These are phyloP conservation scores for Botrytis pseudocinerea DNA, from an alignment of 2,329 filamentous ascomycete genomes.

Conservation along the genomic window DNA sequence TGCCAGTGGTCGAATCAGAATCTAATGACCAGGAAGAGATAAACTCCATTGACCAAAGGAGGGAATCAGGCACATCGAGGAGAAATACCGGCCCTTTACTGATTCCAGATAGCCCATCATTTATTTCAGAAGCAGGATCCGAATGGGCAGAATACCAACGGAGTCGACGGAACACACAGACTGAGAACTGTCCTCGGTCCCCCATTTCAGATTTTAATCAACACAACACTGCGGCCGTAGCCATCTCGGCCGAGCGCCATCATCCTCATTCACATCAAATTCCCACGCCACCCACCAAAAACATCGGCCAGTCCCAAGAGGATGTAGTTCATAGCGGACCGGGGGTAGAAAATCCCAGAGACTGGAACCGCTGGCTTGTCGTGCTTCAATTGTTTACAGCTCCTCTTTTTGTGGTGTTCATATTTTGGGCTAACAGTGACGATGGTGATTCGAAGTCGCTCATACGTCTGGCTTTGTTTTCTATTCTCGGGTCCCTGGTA, in stretches of 20 bases:
- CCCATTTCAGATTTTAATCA: slow-evolving; percentile 35
- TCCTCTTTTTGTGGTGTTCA: slow-evolving; percentile 76
- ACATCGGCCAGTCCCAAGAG: slow-evolving; percentile 22
- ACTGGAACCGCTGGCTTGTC: slow-evolving; percentile 92
- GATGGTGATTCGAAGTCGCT: slow-evolving; percentile 58
- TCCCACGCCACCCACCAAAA: slow-evolving; percentile 24
- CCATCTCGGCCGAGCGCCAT: slow-evolving; percentile 38
- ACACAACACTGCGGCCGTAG: slow-evolving; percentile 41
- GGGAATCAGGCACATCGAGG: slow-evolving; percentile 36
- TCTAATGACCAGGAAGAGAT: slow-evolving; percentile 49
- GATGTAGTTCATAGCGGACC: slow-evolving; percentile 20
- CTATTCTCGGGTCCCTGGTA: slow-evolving; percentile 67
- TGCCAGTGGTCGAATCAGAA: slow-evolving; percentile 83
- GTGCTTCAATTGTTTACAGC: slow-evolving; percentile 83
- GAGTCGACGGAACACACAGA: slow-evolving; percentile 47
- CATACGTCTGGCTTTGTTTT: slow-evolving; percentile 58
- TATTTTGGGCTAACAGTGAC: slow-evolving; percentile 69
- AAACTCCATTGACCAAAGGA: slow-evolving; percentile 26
- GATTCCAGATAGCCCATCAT: slow-evolving; percentile 35
- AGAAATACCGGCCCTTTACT: slow-evolving; percentile 32
- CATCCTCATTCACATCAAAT: slow-evolving; percentile 30
- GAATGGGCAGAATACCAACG: slow-evolving; percentile 62
- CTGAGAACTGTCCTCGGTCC: slow-evolving; percentile 32
- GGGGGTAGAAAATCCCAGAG: slow-evolving; percentile 26
- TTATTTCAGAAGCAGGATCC: slow-evolving; percentile 43